Base-by-base conservation (phyloP, 345 rosid genomes). In the Syzygium oleosum region DNA sequence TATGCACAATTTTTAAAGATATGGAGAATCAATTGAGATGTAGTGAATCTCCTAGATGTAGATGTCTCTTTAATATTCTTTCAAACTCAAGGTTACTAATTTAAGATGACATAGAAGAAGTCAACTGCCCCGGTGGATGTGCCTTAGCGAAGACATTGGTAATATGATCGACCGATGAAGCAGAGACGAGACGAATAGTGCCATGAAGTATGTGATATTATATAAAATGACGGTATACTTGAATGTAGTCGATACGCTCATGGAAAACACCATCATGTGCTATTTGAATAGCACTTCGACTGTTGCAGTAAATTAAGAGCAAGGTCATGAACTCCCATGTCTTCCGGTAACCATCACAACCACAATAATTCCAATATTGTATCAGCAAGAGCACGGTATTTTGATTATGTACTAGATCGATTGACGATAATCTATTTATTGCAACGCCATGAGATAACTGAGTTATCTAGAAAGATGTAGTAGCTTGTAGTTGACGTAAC, bases 381-480 rank as follows among this genome's bases (percentile, higher is more conserved):
- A 19, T 73, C 0, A 9, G 14, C 49, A 38, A 34, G 49, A 19
- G 3, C 25, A 1, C 13, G 0, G 1, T 9, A 12, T 38, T 19
- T 0, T 38, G 41, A 38, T 38, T 38, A 3, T 23, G 3, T 2
- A 19, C 80, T 34, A 38, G 80, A 73, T 19, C 4, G 7, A 34
- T 25, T 9, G 49, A 38, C 5, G 7, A 19, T 17, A 73, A 6
- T 73, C 3, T 34, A 15, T 9, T 68, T 34, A 2, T 68, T 11
- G 25, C 46, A 34, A 34, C 23, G 10, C 22, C 14, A 73, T 19
- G 80, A 73, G 25, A 19, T 38, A 11, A 38, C 27, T 1, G 49
- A 38, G 27, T 34, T 73, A 34, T 7, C 27, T 38, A 19, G 14
- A 38, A 73, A 73, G 43, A 11, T 19, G 80, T 5, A 16, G 46